Conservation (phyloP, 371 early-diverging fungal genomes). For the Dichotomocladium elegans region DNA sequence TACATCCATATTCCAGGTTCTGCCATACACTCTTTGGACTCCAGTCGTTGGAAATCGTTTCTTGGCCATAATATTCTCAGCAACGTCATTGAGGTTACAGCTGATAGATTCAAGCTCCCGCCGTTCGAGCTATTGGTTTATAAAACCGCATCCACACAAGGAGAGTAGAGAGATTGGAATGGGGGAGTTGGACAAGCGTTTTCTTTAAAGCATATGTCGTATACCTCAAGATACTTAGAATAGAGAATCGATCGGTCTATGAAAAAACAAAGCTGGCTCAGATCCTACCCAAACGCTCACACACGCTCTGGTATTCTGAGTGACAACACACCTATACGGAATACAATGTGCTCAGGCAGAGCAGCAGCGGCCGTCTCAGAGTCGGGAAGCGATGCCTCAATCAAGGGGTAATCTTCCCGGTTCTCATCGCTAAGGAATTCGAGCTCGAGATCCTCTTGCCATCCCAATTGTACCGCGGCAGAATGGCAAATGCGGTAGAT, state of each 20-base stretch:
- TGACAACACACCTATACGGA: conserved; percentile 16
- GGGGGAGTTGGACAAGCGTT: no score
- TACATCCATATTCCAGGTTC: not conserved
- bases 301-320: no score
- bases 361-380: not conserved
- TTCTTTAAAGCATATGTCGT: no score
- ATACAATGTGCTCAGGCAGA: conserved; percentile 8
- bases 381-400: not conserved
- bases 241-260: conserved; percentile 52
- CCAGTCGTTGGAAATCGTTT: conserved; percentile 47
- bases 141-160: not conserved
- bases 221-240: conserved; percentile 49
- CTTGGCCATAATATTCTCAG: conserved; percentile 38
- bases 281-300: no score
- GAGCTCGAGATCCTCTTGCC: conserved; percentile 16
- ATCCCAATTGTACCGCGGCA: conserved; percentile 20
- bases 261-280: no score
- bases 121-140: conserved; percentile 40
- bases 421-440: conserved; percentile 17
- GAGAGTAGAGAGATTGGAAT: no score
- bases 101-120: conserved; percentile 40
- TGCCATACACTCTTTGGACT: conserved; percentile 28
- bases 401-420: not conserved
- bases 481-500: conserved; percentile 58
- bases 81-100: conserved; percentile 32